These are phyloP conservation scores for Miscanthus lutarioriparius DNA, from an alignment of 176 grass and related monocot species.

Conservation along the genomic window DNA sequence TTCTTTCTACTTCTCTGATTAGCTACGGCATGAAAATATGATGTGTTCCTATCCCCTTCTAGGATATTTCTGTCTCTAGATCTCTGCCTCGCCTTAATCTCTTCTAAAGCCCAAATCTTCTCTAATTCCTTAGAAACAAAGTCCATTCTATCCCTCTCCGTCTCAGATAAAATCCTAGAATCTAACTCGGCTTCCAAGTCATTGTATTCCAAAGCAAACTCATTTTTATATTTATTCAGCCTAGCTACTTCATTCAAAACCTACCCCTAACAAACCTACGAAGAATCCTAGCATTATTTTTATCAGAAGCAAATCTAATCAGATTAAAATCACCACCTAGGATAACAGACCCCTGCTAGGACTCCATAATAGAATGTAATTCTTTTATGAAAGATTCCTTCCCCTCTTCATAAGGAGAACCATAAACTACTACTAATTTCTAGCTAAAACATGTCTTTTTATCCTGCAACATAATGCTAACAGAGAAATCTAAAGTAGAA, in stretches of 20 bases:
- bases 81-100: neutral
- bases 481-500: neutral
- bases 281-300: neutral
- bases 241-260: no score
- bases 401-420: neutral
- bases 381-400: neutral
- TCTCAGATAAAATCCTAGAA: rapidly evolving
- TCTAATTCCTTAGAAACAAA: neutral
- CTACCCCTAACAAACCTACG: no score
- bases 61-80: neutral
- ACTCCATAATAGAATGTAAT: neutral
- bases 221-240: no score
- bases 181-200: no score
- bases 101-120: neutral
- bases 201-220: no score
- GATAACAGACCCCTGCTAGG: neutral
- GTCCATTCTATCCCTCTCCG: no score
- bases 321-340: neutral
- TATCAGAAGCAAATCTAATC: no score
- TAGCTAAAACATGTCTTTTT: neutral
- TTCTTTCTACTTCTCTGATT: neutral
- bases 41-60: neutral
- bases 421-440: neutral
- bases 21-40: neutral
- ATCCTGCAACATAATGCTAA: neutral